Conservation (phyloP, 371 early-diverging fungal genomes). For the Mortierella polycephala region DNA sequence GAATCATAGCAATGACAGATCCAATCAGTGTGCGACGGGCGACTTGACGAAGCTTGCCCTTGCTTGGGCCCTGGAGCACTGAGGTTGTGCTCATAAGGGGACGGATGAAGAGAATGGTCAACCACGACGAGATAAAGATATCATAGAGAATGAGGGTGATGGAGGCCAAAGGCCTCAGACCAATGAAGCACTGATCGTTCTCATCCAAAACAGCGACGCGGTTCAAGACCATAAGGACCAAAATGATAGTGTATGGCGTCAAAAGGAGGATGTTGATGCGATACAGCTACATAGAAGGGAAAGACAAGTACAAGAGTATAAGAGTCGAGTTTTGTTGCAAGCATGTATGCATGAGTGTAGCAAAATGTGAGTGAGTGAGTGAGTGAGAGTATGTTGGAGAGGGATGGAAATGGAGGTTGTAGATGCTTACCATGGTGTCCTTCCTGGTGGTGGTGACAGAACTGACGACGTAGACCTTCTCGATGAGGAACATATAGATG, state of each 20-base stretch:
- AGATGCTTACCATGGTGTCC: conserved; percentile 23
- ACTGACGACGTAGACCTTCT: conserved; percentile 47
- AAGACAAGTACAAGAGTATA: not conserved
- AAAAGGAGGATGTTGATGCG: conserved; percentile 56
- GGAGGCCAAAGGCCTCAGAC: conserved; percentile 58
- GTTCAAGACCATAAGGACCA: conserved; percentile 56
- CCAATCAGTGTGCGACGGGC: conserved; percentile 60
- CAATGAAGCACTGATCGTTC: conserved; percentile 59
- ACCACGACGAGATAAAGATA: conserved; percentile 38
- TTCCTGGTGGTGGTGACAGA: conserved; percentile 34
- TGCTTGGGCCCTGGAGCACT: conserved; percentile 37
- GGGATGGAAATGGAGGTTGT: no score
- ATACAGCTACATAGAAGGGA: conserved; percentile 39
- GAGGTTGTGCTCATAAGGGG: conserved; percentile 43
- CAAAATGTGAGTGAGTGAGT: no score
- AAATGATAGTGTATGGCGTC: conserved; percentile 56
- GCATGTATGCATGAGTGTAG: no score
- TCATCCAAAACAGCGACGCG: conserved; percentile 54
- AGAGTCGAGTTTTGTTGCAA: no score
- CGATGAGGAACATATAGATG: conserved; percentile 49
- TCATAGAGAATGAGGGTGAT: conserved; percentile 55
- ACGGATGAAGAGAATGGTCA: conserved; percentile 40
- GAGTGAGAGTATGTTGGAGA: no score
- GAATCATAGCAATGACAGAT: conserved; percentile 51
- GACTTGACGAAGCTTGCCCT: conserved; percentile 57